Percentiles rank a stretch among this genome's conserved stretches.
These are phyloP conservation scores for Vaccinium myrtillus DNA, from an alignment of 148 eudicot species.

Conservation along the genomic window DNA sequence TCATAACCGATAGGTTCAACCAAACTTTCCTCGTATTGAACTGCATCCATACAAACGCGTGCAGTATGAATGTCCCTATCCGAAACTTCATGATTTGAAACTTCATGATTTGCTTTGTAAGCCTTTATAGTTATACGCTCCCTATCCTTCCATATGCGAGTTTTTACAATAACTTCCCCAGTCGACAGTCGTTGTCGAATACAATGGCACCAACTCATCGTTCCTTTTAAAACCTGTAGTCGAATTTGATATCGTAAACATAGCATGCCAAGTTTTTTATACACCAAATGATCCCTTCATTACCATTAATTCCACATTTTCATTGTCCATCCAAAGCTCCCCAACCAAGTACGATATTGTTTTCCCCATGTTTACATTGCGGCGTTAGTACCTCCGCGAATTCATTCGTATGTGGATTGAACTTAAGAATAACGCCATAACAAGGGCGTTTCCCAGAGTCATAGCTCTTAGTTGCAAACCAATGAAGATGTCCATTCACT, in stretches of 20 bases:
- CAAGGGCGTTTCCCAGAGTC: too few relatives aligned
- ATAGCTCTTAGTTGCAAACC: background rate
- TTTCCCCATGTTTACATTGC: background rate
- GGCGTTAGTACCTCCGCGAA: background rate
- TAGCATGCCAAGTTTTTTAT: background rate
- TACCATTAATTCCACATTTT: background rate
- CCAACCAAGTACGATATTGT: background rate
- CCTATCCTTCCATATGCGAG: background rate
- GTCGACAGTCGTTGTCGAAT: background rate
- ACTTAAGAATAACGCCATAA: background rate
- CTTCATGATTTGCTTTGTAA: background rate
- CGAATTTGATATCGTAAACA: background rate
- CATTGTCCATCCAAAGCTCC: background rate
- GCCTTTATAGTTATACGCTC: background rate
- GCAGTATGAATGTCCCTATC: too few relatives aligned
- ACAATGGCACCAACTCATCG: background rate
- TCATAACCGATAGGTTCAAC: too few relatives aligned
- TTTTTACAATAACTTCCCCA: background rate
- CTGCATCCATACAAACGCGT: too few relatives aligned
- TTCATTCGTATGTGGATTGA: too few relatives aligned
- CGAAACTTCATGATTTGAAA: too few relatives aligned
- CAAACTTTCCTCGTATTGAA: too few relatives aligned
- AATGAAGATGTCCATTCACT: background rate
- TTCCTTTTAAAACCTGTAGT: too few relatives aligned
- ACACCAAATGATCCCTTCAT: background rate